Evolutionary conservation across 2,329 filamentous ascomycete species (phyloP), one percentile per base, ranked within the genome.

Genomic region (Chaetothyriales sp.): DNA sequence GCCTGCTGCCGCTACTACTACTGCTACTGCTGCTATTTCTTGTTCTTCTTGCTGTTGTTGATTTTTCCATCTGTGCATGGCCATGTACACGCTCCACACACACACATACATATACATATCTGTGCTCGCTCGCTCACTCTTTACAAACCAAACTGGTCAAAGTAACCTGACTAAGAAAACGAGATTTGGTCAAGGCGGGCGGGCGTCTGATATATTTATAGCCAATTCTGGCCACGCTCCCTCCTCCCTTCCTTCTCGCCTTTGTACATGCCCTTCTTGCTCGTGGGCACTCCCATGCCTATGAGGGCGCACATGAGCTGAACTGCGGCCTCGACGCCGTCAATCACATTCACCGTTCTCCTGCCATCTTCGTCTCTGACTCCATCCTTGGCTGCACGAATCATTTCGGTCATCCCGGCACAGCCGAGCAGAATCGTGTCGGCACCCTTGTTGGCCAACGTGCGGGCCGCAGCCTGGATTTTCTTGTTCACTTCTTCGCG

Each of bases 371-470:
- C 68, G 26, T 66, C 63, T 0, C 65, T 66, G 0, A 76, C 73
- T 0, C 67, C 71, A 25, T 70, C 62, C 54, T 74, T 70, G 43
- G 74, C 70, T 3, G 68, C 68, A 20, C 60, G 49, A 49, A 69
- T 70, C 64, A 75, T 62, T 43, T 67, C 70, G 8, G 67, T 67
- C 73, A 76, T 74, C 0, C 72, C 72, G 15, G 72, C 71, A 57
- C 72, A 75, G 0, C 72, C 72, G 22, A 75, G 57, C 5, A 67
- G 61, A 18, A 73, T 51, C 2, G 67, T 66, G 53, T 73, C 70
- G 3, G 66, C 71, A 18, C 67, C 71, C 45, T 65, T 61, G 2
- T 57, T 64, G 1, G 70, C 70, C 47, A 74, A 55, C 42, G 60
- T 59, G 53, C 57, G 62, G 0, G 68, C 69, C 5, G 69, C 68